These are phyloP conservation scores for Panicum virgatum DNA, from an alignment of 202 grass and related monocot genomes.

Conservation along the genomic window DNA sequence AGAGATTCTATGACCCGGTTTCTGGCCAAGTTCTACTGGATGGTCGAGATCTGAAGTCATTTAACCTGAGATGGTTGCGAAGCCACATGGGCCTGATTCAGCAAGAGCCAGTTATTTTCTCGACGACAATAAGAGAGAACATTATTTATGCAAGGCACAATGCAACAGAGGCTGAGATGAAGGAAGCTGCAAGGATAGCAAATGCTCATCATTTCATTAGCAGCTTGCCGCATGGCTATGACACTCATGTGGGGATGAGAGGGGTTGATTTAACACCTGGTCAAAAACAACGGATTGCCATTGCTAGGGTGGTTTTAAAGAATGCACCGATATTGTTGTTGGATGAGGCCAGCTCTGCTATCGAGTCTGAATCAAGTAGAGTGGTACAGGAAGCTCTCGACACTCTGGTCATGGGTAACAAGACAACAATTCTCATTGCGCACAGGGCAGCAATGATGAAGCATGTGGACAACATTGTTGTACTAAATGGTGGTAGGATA, in stretches of 20 bases:
- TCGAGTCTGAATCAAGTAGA: constrained; percentile 93
- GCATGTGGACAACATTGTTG: constrained; percentile 95
- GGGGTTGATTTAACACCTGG: constrained; percentile 96
- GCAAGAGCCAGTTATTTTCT: constrained; percentile 97
- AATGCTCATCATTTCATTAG: constrained; percentile 99
- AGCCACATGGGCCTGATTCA: constrained; percentile 97
- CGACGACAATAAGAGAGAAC: constrained; percentile 96
- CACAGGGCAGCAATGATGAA: constrained; percentile 98
- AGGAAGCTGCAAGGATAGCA: constrained; percentile 94
- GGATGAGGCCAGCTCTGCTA: constrained; percentile 91
- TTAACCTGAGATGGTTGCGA: constrained; percentile 94
- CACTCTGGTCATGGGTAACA: constrained; percentile 97
- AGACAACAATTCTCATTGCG: constrained; percentile 96
- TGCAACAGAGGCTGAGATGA: constrained; percentile 90
- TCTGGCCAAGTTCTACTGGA: constrained; percentile 94
- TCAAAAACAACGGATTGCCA: constrained; percentile 93
- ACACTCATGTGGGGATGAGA: constrained; percentile 95
- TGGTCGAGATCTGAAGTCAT: constrained; percentile 90
- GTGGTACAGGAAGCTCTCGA: constrained; percentile 95
- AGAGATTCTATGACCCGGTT: constrained; percentile 93
- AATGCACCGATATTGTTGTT: constrained; percentile 96
- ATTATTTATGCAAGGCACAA: constrained; percentile 99
- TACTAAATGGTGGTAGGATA: constrained; percentile 92
- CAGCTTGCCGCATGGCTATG: constrained; percentile 94
- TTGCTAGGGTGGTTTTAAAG: constrained; percentile 92